Evolutionary conservation across 2,329 filamentous ascomycete species (phyloP).

Genomic region (Diaporthe caulivora): DNA sequence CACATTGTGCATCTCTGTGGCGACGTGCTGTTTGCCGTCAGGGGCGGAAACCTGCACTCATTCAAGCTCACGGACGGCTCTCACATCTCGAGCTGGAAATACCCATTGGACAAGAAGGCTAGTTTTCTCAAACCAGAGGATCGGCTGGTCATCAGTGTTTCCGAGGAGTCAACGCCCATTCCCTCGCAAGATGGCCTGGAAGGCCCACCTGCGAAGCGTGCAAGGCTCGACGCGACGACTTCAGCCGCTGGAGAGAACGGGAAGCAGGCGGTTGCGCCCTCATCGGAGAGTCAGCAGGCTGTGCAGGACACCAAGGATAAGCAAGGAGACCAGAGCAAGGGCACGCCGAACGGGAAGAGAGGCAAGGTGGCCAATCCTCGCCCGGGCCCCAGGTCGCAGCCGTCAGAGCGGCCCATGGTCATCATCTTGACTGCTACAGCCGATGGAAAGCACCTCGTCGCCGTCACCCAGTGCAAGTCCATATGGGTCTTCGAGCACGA

Average conservation of each 20-base stretch:
- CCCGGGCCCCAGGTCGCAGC: constrained; percentile 25
- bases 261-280: constrained; percentile 28
- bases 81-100: constrained; percentile 73
- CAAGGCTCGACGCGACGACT: constrained; percentile 41
- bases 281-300: background rate
- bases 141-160: constrained; percentile 26
- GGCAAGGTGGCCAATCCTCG: constrained; percentile 43
- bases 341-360: constrained; percentile 45
- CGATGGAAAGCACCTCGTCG: constrained; percentile 77
- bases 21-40: constrained; percentile 77
- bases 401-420: constrained; percentile 59
- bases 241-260: constrained; percentile 34
- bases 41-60: constrained; percentile 78
- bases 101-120: constrained; percentile 51
- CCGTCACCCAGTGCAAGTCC: constrained; percentile 90
- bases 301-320: constrained; percentile 23
- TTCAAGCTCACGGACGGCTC: constrained; percentile 71
- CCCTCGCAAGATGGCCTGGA: constrained; percentile 30
- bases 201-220: constrained; percentile 47
- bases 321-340: constrained; percentile 42
- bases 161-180: constrained; percentile 29
- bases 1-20: constrained; percentile 70
- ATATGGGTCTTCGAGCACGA: constrained; percentile 84
- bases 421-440: constrained; percentile 75
- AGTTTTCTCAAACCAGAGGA: constrained; percentile 39